These are phyloP conservation scores for Lepiota brunneoincarnata DNA, from an alignment of 768 basidiomycete genomes.

Conservation along the genomic window DNA sequence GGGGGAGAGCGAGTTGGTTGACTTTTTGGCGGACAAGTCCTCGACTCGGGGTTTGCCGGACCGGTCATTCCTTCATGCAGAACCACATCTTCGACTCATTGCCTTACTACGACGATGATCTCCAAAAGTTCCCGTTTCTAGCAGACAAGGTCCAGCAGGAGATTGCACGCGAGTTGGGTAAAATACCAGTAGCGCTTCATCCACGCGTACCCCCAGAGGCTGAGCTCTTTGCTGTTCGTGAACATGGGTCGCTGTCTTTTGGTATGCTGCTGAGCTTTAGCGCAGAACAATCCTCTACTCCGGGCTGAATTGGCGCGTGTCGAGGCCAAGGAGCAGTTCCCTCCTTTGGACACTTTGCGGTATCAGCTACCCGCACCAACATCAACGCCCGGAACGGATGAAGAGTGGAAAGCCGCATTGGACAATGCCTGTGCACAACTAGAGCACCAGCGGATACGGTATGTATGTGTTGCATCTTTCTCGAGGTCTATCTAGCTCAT, in stretches of 20 bases:
- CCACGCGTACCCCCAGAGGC: constrained; percentile 66
- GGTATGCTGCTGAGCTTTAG: not conserved
- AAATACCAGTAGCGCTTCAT: constrained; percentile 58
- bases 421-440: constrained; percentile 79
- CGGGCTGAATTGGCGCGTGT: constrained; percentile 74
- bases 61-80: constrained; percentile 12
- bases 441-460: constrained; percentile 85
- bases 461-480: constrained; percentile 16
- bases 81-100: constrained; percentile 73
- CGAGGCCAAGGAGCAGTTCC: constrained; percentile 62
- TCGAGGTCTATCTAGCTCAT: not conserved
- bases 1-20: constrained; percentile 11
- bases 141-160: constrained; percentile 77
- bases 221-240: constrained; percentile 69
- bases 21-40: constrained; percentile 13
- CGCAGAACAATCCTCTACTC: constrained; percentile 65
- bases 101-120: constrained; percentile 93
- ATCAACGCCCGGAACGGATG: constrained; percentile 59
- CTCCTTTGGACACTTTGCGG: constrained; percentile 66
- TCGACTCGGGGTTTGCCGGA: constrained; percentile 35
- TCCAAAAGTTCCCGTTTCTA: constrained; percentile 70
- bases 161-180: constrained; percentile 62
- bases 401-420: constrained; percentile 73
- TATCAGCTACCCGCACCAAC: constrained; percentile 74
- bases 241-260: constrained; percentile 20